Base-by-base conservation (phyloP, 768 basidiomycete species). In the Leccinum incarnatum region DNA sequence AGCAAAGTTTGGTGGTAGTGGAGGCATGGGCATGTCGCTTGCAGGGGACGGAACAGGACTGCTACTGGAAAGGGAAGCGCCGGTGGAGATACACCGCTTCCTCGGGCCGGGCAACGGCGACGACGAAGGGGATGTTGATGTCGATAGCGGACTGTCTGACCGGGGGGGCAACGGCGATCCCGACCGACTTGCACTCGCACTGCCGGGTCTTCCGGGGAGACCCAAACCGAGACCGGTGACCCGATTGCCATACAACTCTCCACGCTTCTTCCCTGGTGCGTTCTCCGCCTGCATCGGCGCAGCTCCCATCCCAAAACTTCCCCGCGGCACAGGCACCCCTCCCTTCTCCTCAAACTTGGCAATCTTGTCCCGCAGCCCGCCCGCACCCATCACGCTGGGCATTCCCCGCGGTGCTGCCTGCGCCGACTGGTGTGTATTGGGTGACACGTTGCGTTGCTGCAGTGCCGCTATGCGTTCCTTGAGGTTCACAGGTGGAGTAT, bases 401-500 rank as follows among this genome's bases (percentile, higher is more conserved):
- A 71, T 53, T 23, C 65, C 59, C n/a, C 72, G 61, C 14, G 70
- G 63, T 25, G 74, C 67, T 11, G 75, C 69, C 21, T 72, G 68
- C 11, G 75, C 62, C 55, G 79, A 64, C 46, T 74, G 67, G 58
- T 73, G 73, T 56, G 65, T 71, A 55, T 56, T 60, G 62, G 65
- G 60, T 56, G 70, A 54, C 55, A 64, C 60, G 42, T 60, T 68
- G 63, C 82, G 80, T 64, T 89, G 89, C 69, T 93, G 84, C 51
- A 93, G 77, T 27, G 89, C 89, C 17, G 91, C 91, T 62, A 93
- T 92, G 55, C 91, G 87, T 65, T 92, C 90, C 74, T 86, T 91
- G 68, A 92, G 82, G 70, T 87, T 89, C 53, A 76, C 77, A 51
- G 70, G 70, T 0, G 69, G 61, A 34, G 69, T 62, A 46, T 67